These are phyloP conservation scores for Daldinia grandis DNA, from an alignment of 495 filamentous ascomycete species.

Conservation along the genomic window DNA sequence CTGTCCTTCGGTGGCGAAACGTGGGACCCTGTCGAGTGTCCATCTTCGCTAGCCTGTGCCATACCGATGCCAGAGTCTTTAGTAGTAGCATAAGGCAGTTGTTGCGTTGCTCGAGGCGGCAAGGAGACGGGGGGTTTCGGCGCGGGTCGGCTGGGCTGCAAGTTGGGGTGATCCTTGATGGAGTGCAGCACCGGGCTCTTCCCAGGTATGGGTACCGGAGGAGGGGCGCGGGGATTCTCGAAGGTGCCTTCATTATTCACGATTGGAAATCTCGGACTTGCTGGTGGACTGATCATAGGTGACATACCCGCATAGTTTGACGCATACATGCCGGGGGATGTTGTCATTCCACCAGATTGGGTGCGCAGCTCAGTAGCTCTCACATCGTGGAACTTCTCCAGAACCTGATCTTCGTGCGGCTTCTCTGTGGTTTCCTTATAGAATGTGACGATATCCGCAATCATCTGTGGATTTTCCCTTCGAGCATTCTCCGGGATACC, in stretches of 20 bases:
- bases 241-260: slow-evolving; percentile 90
- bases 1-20: slow-evolving; percentile 54
- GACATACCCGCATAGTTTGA: slow-evolving; percentile 63
- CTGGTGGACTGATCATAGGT: slow-evolving; percentile 79
- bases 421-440: slow-evolving; percentile 92
- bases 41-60: slow-evolving; percentile 62
- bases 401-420: slow-evolving; percentile 82
- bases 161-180: slow-evolving; percentile 59
- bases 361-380: slow-evolving; percentile 65
- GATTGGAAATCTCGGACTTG: slow-evolving; percentile 90
- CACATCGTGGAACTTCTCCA: slow-evolving; percentile 95
- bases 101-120: slow-evolving; percentile 56
- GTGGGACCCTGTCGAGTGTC: slow-evolving; percentile 53
- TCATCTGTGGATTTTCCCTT: slow-evolving; percentile 91
- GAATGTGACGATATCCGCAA: slow-evolving; percentile 93
- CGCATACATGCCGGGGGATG: slow-evolving; percentile 57
- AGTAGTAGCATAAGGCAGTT: slow-evolving; percentile 54
- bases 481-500: slow-evolving; percentile 97
- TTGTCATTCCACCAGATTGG: slow-evolving; percentile 52
- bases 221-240: slow-evolving; percentile 93
- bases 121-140: slow-evolving; percentile 68
- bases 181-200: slow-evolving; percentile 56
- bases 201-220: slow-evolving; percentile 76
- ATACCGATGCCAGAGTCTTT: slow-evolving; percentile 65
- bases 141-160: slow-evolving; percentile 71